Base-by-base conservation (phyloP, 257 asterid species). In the Paulownia fortunei region DNA sequence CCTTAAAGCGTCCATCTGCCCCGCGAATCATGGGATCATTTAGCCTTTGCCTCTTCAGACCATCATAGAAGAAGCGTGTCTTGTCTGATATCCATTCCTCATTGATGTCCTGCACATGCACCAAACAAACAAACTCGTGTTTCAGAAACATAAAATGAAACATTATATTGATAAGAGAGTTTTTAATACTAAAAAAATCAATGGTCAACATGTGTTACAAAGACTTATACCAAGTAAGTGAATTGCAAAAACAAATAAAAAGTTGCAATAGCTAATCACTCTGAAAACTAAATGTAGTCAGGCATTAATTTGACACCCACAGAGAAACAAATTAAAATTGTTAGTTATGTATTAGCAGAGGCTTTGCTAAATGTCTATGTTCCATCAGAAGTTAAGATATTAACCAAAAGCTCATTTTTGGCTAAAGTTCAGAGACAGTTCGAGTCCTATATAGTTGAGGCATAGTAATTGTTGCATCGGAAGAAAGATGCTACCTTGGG, bases 31-130 rank as follows among this genome's bases (percentile, higher is more conserved):
- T 96, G 63, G 99, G 98, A 79, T 96, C 99, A 81, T 92, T 96
- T 69, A 96, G 83, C 88, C 99, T 90, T 81, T 96, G 99, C 86
- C 98, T 92, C 96, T 96, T 96, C 80, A 96, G 86, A 78, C 98
- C 99, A 84, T 96, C 99, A 73, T 96, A 96, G 86, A 80, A 93
- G 90, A 96, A 96, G 69, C 99, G 97, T 21, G 98, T 96, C 86
- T 93, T 96, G 79, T 96, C 99, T 65, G 99, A 96, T 83, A 96
- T 96, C 99, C 99, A 96, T 83, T 96, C 99, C 81, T 96, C 99
- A 71, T 96, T 96, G 81, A 96, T 96, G 75, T 92, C 99, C 99
- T 90, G 87, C 74, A 86, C 18, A 68, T 18, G 79, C 61, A 87
- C 30, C 55, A 58, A 55, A 42, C 46, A 77, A 74, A 24, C 58